These are phyloP conservation scores for Sporothrix variecibatus DNA, from an alignment of 2,329 filamentous ascomycete genomes.

Conservation along the genomic window DNA sequence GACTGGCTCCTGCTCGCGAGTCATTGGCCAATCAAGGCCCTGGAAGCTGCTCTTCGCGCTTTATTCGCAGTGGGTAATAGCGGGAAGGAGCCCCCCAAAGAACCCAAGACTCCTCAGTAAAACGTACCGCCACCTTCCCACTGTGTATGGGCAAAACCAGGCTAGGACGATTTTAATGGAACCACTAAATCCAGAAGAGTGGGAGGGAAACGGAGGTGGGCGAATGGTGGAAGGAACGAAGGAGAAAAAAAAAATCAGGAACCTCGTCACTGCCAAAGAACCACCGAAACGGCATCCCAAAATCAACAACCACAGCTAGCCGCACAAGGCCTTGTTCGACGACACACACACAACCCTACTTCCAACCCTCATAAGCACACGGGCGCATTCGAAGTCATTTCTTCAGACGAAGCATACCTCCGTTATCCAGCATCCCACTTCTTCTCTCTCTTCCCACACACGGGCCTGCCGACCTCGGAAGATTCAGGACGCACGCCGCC, in stretches of 20 bases:
- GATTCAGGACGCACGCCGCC: neutral
- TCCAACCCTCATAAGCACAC: neutral
- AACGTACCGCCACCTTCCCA: conserved; percentile 4
- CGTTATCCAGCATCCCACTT: neutral
- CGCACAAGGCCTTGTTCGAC: conserved; percentile 20
- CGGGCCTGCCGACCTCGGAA: neutral
- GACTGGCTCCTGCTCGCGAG: neutral
- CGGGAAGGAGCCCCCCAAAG: neutral
- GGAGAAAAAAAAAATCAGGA: conserved; percentile 11
- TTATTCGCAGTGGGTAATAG: conserved; percentile 8
- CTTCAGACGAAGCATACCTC: neutral
- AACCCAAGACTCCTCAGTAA: neutral
- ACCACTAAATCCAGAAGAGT: conserved; percentile 7
- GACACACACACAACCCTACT: neutral
- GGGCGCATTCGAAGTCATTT: neutral
- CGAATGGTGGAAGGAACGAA: conserved; percentile 11
- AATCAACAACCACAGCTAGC: conserved; percentile 18
- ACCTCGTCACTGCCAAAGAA: conserved; percentile 12
- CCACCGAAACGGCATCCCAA: conserved; percentile 17
- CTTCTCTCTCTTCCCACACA: neutral
- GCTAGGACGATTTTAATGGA: conserved; percentile 22
- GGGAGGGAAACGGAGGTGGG: neutral
- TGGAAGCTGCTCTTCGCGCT: neutral
- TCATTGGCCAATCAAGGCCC: conserved; percentile 27
- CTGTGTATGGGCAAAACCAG: conserved; percentile 9